Evolutionary conservation across 108 stramenopile species (phyloP).

Genomic region (Seminavis robusta): DNA sequence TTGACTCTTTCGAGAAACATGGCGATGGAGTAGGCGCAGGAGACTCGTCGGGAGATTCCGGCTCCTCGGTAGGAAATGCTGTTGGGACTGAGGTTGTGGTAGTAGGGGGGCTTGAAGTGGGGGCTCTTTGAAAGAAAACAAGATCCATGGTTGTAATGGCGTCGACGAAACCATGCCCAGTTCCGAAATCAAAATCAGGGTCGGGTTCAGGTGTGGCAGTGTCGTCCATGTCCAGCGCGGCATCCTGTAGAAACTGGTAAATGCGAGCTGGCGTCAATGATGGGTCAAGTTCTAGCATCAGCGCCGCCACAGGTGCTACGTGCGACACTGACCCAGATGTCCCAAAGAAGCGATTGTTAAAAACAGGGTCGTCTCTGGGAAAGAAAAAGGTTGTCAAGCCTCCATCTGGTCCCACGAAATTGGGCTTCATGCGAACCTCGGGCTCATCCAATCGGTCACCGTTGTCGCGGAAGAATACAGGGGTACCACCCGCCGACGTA

Average conservation of each 20-base stretch:
- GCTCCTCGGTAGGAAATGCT: too few species aligned
- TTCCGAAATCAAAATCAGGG: background rate
- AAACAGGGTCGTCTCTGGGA: background rate
- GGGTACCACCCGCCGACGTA: conserved; percentile 19
- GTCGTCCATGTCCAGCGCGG: conserved; percentile 32
- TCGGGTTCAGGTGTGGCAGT: background rate
- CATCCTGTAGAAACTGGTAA: conserved; percentile 19
- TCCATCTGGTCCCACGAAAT: conserved; percentile 10
- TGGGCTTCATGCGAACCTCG: conserved; percentile 14
- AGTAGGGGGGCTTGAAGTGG: too few species aligned
- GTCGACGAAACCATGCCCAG: conserved; percentile 2
- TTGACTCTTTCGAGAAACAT: too few species aligned
- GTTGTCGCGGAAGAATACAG: conserved; percentile 10
- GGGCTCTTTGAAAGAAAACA: too few species aligned
- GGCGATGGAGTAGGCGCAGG: too few species aligned
- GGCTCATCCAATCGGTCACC: conserved; percentile 11
- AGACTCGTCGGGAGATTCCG: too few species aligned
- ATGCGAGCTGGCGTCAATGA: conserved; percentile 12
- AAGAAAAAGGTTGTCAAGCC: conserved; percentile 23
- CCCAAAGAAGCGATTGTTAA: conserved; percentile 5
- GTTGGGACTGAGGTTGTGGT: too few species aligned
- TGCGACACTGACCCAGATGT: conserved; percentile 20
- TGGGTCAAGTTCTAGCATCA: conserved; percentile 13
- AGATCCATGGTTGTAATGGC: background rate
- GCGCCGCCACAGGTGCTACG: conserved; percentile 21